A percentile compares a stretch with the other conserved stretches of the same genome.
phyloP scores from a whole-genome alignment of 305 asterid species.

The Ilex paraguariensis region DNA sequence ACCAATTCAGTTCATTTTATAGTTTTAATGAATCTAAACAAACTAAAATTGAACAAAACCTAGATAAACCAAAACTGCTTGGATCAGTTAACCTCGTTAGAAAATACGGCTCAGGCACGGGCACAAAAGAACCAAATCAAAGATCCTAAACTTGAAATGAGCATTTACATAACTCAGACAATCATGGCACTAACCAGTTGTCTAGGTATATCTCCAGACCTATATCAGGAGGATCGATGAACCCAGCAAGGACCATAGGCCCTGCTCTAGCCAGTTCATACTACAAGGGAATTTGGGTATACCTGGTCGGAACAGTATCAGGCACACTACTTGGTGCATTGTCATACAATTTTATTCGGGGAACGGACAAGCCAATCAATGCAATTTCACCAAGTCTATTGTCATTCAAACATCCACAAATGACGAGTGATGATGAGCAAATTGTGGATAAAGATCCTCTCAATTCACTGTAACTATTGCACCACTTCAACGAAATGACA shows the following conservation, averaged over 20 bases:
- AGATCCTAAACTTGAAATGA: neutral
- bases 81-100: neutral
- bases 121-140: neutral
- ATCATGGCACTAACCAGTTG: too few species aligned
- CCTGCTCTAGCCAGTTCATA: neutral
- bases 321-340: neutral
- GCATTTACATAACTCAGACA: too few species aligned
- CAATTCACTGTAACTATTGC: too few species aligned
- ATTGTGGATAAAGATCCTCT: too few species aligned
- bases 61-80: neutral
- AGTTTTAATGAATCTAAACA: too few species aligned
- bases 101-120: neutral
- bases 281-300: neutral
- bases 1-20: too few species aligned
- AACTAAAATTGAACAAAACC: too few species aligned
- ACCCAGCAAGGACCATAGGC: neutral
- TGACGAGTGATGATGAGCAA: too few species aligned
- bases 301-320: neutral
- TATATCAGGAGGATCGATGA: constrained; percentile 52
- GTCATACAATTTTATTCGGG: neutral
- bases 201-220: constrained; percentile 40
- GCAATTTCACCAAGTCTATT: too few species aligned
- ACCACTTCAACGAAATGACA: too few species aligned
- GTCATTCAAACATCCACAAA: too few species aligned
- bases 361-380: neutral